phyloP scores from a whole-genome alignment of 2,329 filamentous ascomycete genomes.

The Alternaria gansuensis region DNA sequence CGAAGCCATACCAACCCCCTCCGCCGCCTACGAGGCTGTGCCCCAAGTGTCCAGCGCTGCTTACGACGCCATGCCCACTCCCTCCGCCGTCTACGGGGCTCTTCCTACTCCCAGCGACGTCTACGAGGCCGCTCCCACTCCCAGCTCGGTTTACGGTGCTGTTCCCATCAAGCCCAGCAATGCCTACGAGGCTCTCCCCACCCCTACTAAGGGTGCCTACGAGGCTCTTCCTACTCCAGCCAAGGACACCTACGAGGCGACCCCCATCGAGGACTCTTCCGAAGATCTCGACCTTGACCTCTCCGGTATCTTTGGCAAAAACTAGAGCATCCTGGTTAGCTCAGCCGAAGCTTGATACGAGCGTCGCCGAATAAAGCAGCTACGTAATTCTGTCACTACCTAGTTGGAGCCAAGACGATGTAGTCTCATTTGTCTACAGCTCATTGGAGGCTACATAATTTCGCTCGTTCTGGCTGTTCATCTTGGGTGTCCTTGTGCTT shows the following conservation, averaged over 20 bases:
- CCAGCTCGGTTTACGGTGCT: background rate
- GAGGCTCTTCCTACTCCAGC: background rate
- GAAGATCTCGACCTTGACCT: background rate
- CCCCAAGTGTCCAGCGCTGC: too few species aligned
- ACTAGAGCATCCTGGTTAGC: background rate
- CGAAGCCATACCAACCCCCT: background rate
- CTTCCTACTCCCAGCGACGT: background rate
- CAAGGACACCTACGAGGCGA: background rate
- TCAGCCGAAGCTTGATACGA: background rate
- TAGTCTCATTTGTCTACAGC: slow-evolving; percentile 2
- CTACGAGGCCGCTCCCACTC: background rate
- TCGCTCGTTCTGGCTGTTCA: background rate
- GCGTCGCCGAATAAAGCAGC: background rate
- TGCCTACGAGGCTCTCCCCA: background rate
- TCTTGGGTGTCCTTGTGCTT: background rate
- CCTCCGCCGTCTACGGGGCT: too few species aligned
- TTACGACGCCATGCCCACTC: too few species aligned
- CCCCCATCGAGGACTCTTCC: background rate
- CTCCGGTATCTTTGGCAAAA: background rate
- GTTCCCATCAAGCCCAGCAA: slow-evolving; percentile 3
- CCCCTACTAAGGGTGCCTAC: background rate
- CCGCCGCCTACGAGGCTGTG: background rate
- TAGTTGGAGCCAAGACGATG: background rate
- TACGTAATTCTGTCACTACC: background rate
- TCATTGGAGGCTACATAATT: background rate